Percentiles rank a stretch among this genome's conserved stretches.
Conservation (phyloP, 176 grass and related monocot species). For the Hsuehochloa calcarea region DNA sequence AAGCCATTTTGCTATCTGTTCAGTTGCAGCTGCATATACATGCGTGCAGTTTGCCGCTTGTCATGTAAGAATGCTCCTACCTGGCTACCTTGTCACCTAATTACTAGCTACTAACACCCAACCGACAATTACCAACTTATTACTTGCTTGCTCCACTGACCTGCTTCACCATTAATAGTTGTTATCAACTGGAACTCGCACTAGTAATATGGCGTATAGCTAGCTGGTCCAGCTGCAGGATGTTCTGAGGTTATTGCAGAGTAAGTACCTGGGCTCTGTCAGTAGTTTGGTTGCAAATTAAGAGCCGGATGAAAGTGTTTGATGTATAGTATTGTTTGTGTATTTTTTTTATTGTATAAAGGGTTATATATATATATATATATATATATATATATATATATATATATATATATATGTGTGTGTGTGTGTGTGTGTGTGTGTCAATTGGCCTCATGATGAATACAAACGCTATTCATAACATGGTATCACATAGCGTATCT, state of each 20-base stretch:
- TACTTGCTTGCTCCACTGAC: background rate
- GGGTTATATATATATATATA: too few relatives aligned
- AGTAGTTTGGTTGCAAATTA: background rate
- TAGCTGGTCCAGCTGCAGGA: background rate
- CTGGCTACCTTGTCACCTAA: background rate
- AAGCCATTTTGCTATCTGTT: background rate
- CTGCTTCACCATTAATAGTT: background rate
- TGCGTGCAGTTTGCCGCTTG: background rate
- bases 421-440: too few relatives aligned
- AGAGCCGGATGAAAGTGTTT: background rate
- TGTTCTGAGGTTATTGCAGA: background rate
- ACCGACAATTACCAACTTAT: background rate
- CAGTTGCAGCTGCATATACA: background rate
- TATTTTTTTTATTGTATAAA: too few relatives aligned
- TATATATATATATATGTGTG: too few relatives aligned
- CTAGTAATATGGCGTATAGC: background rate
- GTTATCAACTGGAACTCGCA: background rate
- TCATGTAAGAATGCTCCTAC: background rate
- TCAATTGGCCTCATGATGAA: too few relatives aligned
- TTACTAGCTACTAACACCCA: background rate
- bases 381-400: too few relatives aligned
- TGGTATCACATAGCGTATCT: too few relatives aligned
- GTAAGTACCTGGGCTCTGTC: background rate
- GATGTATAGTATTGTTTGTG: too few relatives aligned
- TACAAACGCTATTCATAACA: too few relatives aligned